Base-by-base conservation (phyloP, 1,284 basidiomycete species). In the Microbotryum scabiosae region DNA sequence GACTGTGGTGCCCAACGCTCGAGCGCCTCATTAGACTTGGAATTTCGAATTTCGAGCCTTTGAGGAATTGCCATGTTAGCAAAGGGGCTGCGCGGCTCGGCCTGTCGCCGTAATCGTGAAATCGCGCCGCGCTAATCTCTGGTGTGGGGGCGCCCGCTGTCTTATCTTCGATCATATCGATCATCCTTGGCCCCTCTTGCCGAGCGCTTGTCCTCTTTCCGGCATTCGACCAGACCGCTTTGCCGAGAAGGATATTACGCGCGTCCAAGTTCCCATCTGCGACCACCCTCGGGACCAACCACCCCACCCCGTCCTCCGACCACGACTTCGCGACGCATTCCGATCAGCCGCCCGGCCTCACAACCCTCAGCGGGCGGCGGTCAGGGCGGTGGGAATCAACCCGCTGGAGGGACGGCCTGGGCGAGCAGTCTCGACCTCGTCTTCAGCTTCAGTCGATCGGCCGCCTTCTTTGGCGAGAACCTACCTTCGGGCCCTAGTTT, bases 391-490 rank as follows among this genome's bases (percentile, higher is more conserved):
- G 30, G 36, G 36, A 41, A 41, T 41, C 52, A 28, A 48, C 60
- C 25, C 12, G n/a, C 23, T 9, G 25, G 30, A 30, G 30, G 10
- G 5, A 52, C 51, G 12, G 21, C 57, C 28, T 47, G 49, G 49
- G 3, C n/a, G 3, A 51, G 54, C 18, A 60, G 53, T 1, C 62
- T 67, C 30, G 65, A 71, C 61, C 61, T 69, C 51, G 64, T 72
- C 53, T 71, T 66, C 57, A 67, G 64, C 30, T 71, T 63, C 61
- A 66, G 63, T 25, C 66, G 71, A 5, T 67, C 68, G 1, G 59
- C 68, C 23, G 61, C 57, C 41, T 69, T 70, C 63, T 66, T 64
- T 52, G 62, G 63, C 25, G 62, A 67, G 25, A 61, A 64, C 52
- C 58, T 71, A 21, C 63, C 66, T 1, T 55, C 64, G 1, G 64